Evolutionary conservation across 192 early-diverging fungal species (phyloP).

Genomic region (Chytriomyces sp.): DNA sequence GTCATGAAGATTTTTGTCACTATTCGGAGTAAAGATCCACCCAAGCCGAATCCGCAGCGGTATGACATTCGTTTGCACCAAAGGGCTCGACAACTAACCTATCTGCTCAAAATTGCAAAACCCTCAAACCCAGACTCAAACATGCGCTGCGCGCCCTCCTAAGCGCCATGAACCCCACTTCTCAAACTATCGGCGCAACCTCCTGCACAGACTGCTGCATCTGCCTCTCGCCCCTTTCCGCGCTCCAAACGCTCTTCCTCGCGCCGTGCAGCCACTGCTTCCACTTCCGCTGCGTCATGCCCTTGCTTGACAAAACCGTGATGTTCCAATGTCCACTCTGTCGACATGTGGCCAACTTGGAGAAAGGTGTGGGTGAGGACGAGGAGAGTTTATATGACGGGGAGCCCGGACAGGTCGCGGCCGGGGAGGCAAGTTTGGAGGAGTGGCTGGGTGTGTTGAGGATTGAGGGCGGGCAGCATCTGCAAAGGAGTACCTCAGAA

Average conservation of each 20-base stretch:
- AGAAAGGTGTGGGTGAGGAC: conserved; percentile 39
- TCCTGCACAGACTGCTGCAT: conserved; percentile 77
- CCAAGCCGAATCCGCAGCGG: conserved; percentile 35
- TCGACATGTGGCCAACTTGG: conserved; percentile 88
- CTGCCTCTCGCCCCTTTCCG: conserved; percentile 82
- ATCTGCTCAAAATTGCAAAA: too few species aligned
- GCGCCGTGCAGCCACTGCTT: conserved; percentile 92
- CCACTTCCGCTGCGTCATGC: conserved; percentile 92
- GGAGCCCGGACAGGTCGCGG: not conserved
- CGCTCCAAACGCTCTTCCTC: conserved; percentile 88
- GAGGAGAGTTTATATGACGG: conserved; percentile 24
- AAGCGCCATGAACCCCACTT: conserved; percentile 47
- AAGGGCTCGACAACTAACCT: too few species aligned
- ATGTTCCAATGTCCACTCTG: conserved; percentile 89
- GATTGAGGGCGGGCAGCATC: conserved; percentile 9
- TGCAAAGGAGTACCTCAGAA: too few species aligned
- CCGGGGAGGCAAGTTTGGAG: conserved; percentile 15
- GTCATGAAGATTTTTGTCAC: conserved; percentile 66
- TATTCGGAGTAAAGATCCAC: conserved; percentile 22
- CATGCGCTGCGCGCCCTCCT: conserved; percentile 37
- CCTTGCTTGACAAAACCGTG: conserved; percentile 69
- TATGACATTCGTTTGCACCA: too few species aligned
- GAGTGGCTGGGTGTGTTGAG: conserved; percentile 25
- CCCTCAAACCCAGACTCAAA: conserved; percentile 18
- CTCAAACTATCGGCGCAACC: conserved; percentile 42